Evolutionary conservation across 2,329 filamentous ascomycete genomes (phyloP), one percentile per base, ranked within the genome.

Genomic region (Ophiostoma sp.): DNA sequence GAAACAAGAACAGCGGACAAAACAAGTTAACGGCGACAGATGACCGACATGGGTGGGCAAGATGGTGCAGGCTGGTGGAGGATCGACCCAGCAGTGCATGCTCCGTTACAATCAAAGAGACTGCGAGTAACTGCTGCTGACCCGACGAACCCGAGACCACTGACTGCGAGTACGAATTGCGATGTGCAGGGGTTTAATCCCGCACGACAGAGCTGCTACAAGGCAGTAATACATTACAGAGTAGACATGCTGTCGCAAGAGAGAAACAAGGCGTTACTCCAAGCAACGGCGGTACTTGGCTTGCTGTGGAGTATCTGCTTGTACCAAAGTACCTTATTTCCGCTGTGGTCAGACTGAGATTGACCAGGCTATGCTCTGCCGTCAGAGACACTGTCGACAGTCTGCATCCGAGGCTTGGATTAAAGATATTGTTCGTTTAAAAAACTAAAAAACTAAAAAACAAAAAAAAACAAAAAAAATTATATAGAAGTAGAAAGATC

Each of bases 81-180:
- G 44, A 48, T 48, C 44, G 15, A 48, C 44, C 36, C 44, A 48
- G 44, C 44, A 20, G 44, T 20, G 44, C 39, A 41, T 41, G 20
- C 44, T n/a, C 17, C 20, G 44, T 48, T 39, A 20, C 44, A 17
- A 44, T 17, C 41, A 44, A 44, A n/a, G n/a, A n/a, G n/a, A n/a
- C n/a, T n/a, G n/a, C n/a, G n/a, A n/a, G n/a, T n/a, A n/a, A n/a
- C n/a, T n/a, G n/a, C 44, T n/a, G 44, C 44, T n/a, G 44, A 57
- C 10, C 52, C 52, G 52, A 57, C 23, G 52, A 57, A 57, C 11
- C 52, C 52, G 52, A 57, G 23, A 27, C 10, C 52, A 5, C 52
- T 57, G 52, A 48, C 44, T 48, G 44, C 44, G 52, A 57, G n/a
- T 57, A 57, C 23, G 44, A 48, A 48, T 48, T 48, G 44, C 44